phyloP scores from a whole-genome alignment of 2,329 filamentous ascomycete species.

The Ophiosphaerella herpotricha region DNA sequence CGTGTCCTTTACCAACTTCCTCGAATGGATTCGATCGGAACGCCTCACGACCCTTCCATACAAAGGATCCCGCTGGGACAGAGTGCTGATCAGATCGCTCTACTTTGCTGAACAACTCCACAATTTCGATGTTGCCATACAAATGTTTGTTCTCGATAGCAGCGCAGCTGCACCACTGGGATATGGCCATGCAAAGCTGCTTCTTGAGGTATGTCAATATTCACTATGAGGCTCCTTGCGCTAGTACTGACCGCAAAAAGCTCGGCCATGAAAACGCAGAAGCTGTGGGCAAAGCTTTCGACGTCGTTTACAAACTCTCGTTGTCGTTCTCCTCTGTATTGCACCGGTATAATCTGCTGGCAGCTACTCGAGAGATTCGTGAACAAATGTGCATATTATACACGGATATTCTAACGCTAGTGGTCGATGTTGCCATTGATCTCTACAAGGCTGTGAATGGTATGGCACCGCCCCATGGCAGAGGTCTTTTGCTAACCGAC shows the following conservation, averaged over 20 bases:
- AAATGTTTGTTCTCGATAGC: constrained; percentile 48
- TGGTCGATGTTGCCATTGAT: constrained; percentile 44
- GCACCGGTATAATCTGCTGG: constrained; percentile 53
- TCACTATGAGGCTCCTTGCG: too few species aligned
- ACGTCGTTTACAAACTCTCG: constrained; percentile 57
- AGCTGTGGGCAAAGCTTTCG: constrained; percentile 57
- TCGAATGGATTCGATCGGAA: constrained; percentile 53
- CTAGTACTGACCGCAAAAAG: constrained; percentile 27
- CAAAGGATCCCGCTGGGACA: constrained; percentile 54
- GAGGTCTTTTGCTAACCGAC: too few species aligned
- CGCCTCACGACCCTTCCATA: constrained; percentile 53
- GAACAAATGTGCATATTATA: constrained; percentile 51
- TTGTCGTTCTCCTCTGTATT: constrained; percentile 54
- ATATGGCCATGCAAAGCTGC: constrained; percentile 52
- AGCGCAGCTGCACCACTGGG: constrained; percentile 53
- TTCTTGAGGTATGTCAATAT: constrained; percentile 51
- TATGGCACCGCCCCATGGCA: constrained; percentile 5
- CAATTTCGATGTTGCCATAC: constrained; percentile 48
- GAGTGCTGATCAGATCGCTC: constrained; percentile 53
- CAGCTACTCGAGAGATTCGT: constrained; percentile 51
- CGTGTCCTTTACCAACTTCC: constrained; percentile 45
- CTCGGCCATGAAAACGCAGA: constrained; percentile 56
- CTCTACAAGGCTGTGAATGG: constrained; percentile 48
- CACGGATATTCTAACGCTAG: constrained; percentile 44
- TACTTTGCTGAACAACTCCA: constrained; percentile 54